phyloP scores from a whole-genome alignment of 1,139 yeast genomes.

The Yamadazyma blattariae region DNA sequence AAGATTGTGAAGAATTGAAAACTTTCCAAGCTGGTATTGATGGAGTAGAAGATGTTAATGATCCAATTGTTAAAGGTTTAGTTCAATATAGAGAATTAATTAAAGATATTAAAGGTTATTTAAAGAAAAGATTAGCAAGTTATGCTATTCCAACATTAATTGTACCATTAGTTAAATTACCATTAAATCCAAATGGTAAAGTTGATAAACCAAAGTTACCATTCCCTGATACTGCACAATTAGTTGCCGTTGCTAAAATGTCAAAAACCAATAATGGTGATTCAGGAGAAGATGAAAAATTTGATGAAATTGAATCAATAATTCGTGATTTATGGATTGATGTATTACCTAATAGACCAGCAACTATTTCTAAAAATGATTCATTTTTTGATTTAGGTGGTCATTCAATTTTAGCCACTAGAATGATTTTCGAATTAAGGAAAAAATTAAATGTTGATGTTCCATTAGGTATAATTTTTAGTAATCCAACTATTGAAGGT shows the following conservation, averaged over 20 bases:
- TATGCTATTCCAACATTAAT: constrained; percentile 92
- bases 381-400: constrained; percentile 98
- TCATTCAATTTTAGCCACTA: constrained; percentile 92
- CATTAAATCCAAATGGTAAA: constrained; percentile 97
- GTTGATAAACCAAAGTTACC: constrained; percentile 97
- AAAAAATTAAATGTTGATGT: constrained; percentile 73
- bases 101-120: constrained; percentile 74
- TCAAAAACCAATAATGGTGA: constrained; percentile 29
- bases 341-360: constrained; percentile 83
- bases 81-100: constrained; percentile 73
- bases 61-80: constrained; percentile 76
- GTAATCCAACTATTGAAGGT: constrained; percentile 76
- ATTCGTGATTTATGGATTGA: constrained; percentile 82
- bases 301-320: constrained; percentile 57
- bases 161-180: constrained; percentile 82
- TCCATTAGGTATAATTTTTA: constrained; percentile 87
- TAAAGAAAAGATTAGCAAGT: constrained; percentile 85
- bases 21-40: constrained; percentile 44
- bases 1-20: constrained; percentile 55
- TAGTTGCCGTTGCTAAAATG: constrained; percentile 60
- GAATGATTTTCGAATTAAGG: constrained; percentile 92
- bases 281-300: constrained; percentile 28
- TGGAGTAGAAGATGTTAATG: constrained; percentile 34
- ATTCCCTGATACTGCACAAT: constrained; percentile 87
- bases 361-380: constrained; percentile 71